Percentiles rank a stretch among this genome's conserved stretches.
Evolutionary conservation across 768 basidiomycete species (phyloP).

Genomic region (Tricholoma flavovirens): DNA sequence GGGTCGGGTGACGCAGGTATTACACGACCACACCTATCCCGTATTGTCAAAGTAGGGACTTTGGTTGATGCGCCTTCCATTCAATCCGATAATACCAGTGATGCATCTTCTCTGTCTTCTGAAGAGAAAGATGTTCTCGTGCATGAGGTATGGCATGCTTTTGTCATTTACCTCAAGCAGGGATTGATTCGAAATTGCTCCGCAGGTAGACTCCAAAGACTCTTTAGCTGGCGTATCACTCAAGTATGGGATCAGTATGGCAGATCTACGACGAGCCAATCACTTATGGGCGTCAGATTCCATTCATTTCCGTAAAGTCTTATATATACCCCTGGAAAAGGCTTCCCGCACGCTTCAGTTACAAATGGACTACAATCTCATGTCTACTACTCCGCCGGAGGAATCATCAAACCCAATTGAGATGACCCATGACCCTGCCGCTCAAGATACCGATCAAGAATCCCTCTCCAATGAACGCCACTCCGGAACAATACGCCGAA

Average conservation of each 20-base stretch:
- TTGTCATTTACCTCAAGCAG: constrained; percentile 1
- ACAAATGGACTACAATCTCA: constrained; percentile 20
- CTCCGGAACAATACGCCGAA: constrained; percentile 32
- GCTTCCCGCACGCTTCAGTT: constrained; percentile 41
- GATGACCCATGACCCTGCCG: constrained; percentile 6
- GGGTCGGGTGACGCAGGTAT: constrained; percentile 22
- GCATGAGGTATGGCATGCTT: constrained; percentile 42
- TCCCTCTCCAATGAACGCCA: constrained; percentile 5
- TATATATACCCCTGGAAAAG: constrained; percentile 73
- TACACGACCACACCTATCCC: constrained; percentile 22
- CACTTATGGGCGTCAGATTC: constrained; percentile 93
- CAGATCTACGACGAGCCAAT: constrained; percentile 81
- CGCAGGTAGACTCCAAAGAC: constrained; percentile 65
- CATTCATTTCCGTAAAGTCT: constrained; percentile 77
- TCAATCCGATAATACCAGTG: constrained; percentile 10
- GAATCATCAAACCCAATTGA: constrained; percentile 14
- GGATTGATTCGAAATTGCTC: background rate
- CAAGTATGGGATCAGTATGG: constrained; percentile 81
- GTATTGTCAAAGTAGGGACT: constrained; percentile 18
- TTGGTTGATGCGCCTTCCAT: constrained; percentile 24
- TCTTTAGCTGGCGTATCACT: constrained; percentile 84
- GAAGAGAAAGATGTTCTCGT: constrained; percentile 53
- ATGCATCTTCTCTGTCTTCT: constrained; percentile 8
- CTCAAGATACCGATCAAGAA: constrained; percentile 2
- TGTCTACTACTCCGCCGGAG: constrained; percentile 20